Conservation (phyloP, 177 flowering plant species). For the Tripterygium wilfordii region DNA sequence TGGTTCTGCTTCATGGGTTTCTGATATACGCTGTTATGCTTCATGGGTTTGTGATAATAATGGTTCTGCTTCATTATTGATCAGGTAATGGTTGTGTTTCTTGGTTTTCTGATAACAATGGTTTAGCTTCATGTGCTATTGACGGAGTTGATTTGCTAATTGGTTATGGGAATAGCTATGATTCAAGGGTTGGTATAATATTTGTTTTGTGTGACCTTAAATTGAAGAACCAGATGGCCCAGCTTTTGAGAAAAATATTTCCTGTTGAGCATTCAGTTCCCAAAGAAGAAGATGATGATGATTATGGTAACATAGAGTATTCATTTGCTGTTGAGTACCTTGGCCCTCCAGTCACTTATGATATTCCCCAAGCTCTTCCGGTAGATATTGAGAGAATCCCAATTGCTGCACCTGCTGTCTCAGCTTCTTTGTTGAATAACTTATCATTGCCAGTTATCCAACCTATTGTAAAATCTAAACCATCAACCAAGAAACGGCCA, state of each 20-base stretch:
- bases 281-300: slow-evolving; percentile 20
- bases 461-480: slow-evolving; percentile 31
- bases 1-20: slow-evolving; percentile 5
- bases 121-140: slow-evolving; percentile 1
- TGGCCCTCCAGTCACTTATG: slow-evolving; percentile 55
- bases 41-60: too few relatives aligned
- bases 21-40: too few relatives aligned
- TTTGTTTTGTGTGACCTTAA: background rate
- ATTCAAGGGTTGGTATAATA: background rate
- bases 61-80: background rate
- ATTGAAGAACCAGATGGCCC: slow-evolving; percentile 30
- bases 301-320: slow-evolving; percentile 31
- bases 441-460: slow-evolving; percentile 57
- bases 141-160: background rate
- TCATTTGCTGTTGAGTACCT: slow-evolving; percentile 66
- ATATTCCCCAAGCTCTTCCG: slow-evolving; percentile 51
- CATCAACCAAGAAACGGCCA: slow-evolving; percentile 12
- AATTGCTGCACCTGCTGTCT: slow-evolving; percentile 37
- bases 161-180: background rate
- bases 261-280: slow-evolving; percentile 25
- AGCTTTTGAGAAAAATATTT: slow-evolving; percentile 39
- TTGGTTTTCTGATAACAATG: background rate
- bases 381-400: slow-evolving; percentile 50
- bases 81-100: background rate
- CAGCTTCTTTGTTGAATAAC: slow-evolving; percentile 17